phyloP scores from a whole-genome alignment of 2,329 filamentous ascomycete species.

The Paracorniculantispora psalliotae region DNA sequence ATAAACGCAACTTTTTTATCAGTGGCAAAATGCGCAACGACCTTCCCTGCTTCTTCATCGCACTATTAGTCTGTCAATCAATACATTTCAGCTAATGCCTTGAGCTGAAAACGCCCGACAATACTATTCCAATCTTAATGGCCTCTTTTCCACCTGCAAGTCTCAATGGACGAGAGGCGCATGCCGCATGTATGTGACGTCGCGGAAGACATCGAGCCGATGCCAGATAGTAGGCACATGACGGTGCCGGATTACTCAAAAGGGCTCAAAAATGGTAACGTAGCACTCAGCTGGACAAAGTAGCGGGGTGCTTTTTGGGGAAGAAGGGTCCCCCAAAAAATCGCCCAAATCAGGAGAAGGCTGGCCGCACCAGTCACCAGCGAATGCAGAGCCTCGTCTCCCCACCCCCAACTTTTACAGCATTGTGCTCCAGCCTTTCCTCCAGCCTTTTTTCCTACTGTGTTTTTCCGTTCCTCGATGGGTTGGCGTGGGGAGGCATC shows the following conservation, averaged over 20 bases:
- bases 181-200: slow-evolving; percentile 9
- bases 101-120: neutral
- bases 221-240: neutral
- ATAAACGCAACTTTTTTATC: no score
- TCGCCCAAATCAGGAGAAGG: neutral
- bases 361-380: neutral
- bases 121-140: neutral
- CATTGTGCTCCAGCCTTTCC: neutral
- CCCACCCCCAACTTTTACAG: neutral
- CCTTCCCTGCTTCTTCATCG: no score
- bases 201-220: neutral
- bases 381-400: neutral
- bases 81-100: no score
- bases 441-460: neutral
- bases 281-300: neutral
- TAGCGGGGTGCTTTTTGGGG: neutral
- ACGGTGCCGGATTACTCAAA: neutral
- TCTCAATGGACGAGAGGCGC: neutral
- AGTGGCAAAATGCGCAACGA: no score
- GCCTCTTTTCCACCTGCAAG: neutral
- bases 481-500: neutral
- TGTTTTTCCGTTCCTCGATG: no score
- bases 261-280: neutral
- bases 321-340: neutral
- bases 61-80: no score